phyloP scores from a whole-genome alignment of 2,329 filamentous ascomycete genomes.

The Phialocephala sp. region DNA sequence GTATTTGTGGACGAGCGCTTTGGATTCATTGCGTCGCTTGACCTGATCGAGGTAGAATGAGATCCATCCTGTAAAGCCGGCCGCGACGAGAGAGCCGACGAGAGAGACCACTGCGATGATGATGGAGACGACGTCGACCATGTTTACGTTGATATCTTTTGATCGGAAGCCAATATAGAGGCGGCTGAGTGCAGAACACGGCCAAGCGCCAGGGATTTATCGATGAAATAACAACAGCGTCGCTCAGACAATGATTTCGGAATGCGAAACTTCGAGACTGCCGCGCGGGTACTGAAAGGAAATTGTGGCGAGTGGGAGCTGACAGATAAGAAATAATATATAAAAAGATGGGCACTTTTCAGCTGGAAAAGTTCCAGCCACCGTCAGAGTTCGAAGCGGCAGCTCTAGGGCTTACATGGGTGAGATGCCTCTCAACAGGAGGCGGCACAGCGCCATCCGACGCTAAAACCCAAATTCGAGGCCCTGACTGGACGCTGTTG shows the following conservation, averaged over 20 bases:
- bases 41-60: conserved; percentile 38
- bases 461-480: not conserved
- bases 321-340: not conserved
- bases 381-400: not conserved
- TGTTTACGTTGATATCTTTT: conserved; percentile 7
- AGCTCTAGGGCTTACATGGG: not conserved
- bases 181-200: not conserved
- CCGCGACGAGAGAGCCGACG: conserved; percentile 35
- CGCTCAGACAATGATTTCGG: not conserved
- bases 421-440: not conserved
- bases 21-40: conserved; percentile 34
- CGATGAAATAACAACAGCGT: not conserved
- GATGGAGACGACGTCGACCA: conserved; percentile 36
- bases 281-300: not conserved
- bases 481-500: not conserved
- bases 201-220: not conserved
- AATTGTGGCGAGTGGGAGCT: not conserved
- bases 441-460: conserved; percentile 4
- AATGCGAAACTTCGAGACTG: not conserved
- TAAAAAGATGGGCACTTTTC: not conserved
- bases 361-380: conserved; percentile 4
- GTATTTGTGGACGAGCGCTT: conserved; percentile 38
- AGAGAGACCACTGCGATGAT: conserved; percentile 38
- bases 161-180: not conserved
- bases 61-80: conserved; percentile 39